phyloP scores from a whole-genome alignment of 768 basidiomycete genomes.

The Calocera cornea region DNA sequence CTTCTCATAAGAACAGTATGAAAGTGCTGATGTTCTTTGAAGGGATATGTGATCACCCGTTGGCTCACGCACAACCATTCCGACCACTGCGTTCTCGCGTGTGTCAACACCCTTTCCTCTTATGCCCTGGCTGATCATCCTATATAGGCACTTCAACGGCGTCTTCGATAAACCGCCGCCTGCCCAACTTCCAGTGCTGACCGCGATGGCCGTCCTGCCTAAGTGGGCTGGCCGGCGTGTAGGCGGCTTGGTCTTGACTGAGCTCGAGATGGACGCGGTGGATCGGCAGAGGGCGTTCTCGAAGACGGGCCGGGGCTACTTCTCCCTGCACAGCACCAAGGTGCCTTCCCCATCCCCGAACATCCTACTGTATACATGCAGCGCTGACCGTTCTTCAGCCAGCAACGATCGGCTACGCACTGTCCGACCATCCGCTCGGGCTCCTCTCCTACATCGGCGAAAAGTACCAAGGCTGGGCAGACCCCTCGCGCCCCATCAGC shows the following conservation, averaged over 20 bases:
- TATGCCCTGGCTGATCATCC: background rate
- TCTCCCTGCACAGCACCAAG: background rate
- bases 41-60: background rate
- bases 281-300: background rate
- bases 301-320: background rate
- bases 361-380: background rate
- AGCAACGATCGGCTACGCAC: constrained; percentile 19
- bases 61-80: background rate
- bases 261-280: background rate
- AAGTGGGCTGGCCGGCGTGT: background rate
- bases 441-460: constrained; percentile 19
- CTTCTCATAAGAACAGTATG: background rate
- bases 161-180: background rate
- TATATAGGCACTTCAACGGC: background rate
- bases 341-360: background rate
- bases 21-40: background rate
- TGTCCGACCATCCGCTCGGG: constrained; percentile 20
- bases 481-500: background rate
- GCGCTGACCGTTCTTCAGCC: constrained; percentile 10
- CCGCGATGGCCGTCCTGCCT: background rate
- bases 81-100: background rate
- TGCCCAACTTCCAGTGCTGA: background rate
- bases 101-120: background rate
- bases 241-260: background rate
- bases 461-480: constrained; percentile 10